A percentile compares a stretch with the other conserved stretches of the same genome.
phyloP scores from a whole-genome alignment of 208 protist species.

The Leishmania amazonensis region DNA sequence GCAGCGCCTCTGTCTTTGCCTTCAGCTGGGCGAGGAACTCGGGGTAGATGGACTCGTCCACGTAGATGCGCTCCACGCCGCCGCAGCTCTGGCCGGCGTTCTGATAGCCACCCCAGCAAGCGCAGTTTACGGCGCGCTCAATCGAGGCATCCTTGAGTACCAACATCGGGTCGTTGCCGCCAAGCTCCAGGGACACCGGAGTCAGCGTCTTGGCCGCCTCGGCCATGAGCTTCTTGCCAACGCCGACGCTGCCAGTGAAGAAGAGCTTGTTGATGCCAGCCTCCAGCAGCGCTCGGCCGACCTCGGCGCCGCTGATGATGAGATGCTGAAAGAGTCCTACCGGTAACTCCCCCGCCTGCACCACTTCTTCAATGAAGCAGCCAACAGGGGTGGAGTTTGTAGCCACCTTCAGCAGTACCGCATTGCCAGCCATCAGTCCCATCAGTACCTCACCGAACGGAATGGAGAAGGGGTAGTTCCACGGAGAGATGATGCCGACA shows the following conservation, averaged over 20 bases:
- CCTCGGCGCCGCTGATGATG: conserved; percentile 45
- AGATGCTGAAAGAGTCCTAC: conserved; percentile 68
- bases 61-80: conserved; percentile 78
- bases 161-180: conserved; percentile 86
- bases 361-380: conserved; percentile 67
- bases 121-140: conserved; percentile 82
- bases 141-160: conserved; percentile 77
- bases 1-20: conserved; percentile 72
- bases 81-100: conserved; percentile 87
- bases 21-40: conserved; percentile 63
- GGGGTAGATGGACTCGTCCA: conserved; percentile 71
- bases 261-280: conserved; percentile 78
- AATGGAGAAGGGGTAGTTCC: conserved; percentile 89
- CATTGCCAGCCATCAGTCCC: conserved; percentile 85
- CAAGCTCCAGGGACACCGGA: conserved; percentile 81
- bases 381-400: conserved; percentile 58
- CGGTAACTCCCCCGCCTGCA: conserved; percentile 59
- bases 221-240: conserved; percentile 78
- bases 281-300: conserved; percentile 41
- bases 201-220: conserved; percentile 77
- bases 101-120: conserved; percentile 79
- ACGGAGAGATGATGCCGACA: conserved; percentile 87
- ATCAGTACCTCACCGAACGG: conserved; percentile 86
- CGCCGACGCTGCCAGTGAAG: conserved; percentile 84
- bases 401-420: conserved; percentile 76